Evolutionary conservation across 2,329 filamentous ascomycete genomes (phyloP).

Genomic region (Pestalotiopsis sp.): DNA sequence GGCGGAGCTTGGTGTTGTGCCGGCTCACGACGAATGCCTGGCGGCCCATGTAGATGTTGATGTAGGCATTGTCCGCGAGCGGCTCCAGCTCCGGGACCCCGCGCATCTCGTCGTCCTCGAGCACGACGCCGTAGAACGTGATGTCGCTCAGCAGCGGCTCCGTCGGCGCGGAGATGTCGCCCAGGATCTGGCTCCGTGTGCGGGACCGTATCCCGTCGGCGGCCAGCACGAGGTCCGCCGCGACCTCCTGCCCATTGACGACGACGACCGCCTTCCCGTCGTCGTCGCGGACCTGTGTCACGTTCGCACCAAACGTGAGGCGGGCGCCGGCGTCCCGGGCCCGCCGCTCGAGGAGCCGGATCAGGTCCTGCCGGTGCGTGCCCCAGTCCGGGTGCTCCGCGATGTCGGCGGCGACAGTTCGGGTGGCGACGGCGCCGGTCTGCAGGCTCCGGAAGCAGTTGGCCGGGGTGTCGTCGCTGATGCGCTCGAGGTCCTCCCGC

Average conservation of each 20-base stretch:
- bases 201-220: constrained; percentile 14
- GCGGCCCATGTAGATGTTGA: constrained; percentile 15
- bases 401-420: constrained; percentile 7
- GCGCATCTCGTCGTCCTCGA: background rate
- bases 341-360: background rate
- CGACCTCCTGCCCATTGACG: background rate
- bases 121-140: constrained; percentile 12
- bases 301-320: constrained; percentile 1
- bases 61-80: constrained; percentile 2
- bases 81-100: background rate
- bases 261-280: background rate
- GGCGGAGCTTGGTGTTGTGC: constrained; percentile 5
- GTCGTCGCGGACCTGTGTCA: constrained; percentile 6
- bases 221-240: constrained; percentile 13
- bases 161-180: background rate
- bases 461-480: constrained; percentile 12
- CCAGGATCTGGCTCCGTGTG: constrained; percentile 5
- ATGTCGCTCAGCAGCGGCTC: constrained; percentile 13
- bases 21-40: constrained; percentile 10
- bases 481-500: constrained; percentile 10
- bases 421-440: constrained; percentile 13
- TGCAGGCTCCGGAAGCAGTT: constrained; percentile 11
- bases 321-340: background rate
- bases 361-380: constrained; percentile 2
- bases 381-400: constrained; percentile 11